Conservation (phyloP, 805 yeast genomes). For the Saccharomycopsis sp. region DNA sequence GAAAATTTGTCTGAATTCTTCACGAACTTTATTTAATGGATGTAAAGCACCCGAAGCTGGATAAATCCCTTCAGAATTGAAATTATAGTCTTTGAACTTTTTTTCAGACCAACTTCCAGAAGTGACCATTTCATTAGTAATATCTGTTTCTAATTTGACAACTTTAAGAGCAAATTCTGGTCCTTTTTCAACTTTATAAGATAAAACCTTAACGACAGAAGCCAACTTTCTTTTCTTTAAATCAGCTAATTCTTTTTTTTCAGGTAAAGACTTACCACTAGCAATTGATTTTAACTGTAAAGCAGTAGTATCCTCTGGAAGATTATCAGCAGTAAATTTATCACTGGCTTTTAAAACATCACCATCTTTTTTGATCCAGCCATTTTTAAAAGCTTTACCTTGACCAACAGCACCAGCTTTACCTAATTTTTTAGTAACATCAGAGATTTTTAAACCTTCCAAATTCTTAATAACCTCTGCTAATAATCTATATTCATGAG, state of each 20-base stretch:
- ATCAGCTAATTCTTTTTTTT: slow-evolving; percentile 64
- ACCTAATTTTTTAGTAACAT: slow-evolving; percentile 65
- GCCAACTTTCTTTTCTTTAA: slow-evolving; percentile 91
- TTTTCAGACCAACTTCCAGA: slow-evolving; percentile 75
- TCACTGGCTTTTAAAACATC: slow-evolving; percentile 56
- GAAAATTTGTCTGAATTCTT: slow-evolving; percentile 95
- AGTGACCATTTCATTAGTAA: slow-evolving; percentile 86
- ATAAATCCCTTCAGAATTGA: slow-evolving; percentile 84
- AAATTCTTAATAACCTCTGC: slow-evolving; percentile 61
- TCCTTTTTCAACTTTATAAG: slow-evolving; percentile 72
- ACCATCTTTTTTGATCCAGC: slow-evolving; percentile 88
- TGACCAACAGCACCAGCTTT: slow-evolving; percentile 86
- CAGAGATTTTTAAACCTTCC: slow-evolving; percentile 75
- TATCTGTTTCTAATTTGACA: slow-evolving; percentile 79
- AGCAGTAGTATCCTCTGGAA: slow-evolving; percentile 61
- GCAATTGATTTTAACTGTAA: slow-evolving; percentile 48
- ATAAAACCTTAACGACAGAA: slow-evolving; percentile 56
- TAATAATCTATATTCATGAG: slow-evolving; percentile 80
- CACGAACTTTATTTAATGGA: slow-evolving; percentile 93
- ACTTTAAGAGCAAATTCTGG: slow-evolving; percentile 74
- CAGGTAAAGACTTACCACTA: slow-evolving; percentile 42
- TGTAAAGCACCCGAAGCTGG: slow-evolving; percentile 91
- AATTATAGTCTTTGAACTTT: slow-evolving; percentile 89
- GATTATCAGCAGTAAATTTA: slow-evolving; percentile 33
- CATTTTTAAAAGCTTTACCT: slow-evolving; percentile 94